phyloP scores from a whole-genome alignment of 345 rosid species.

The Camelina hispida region DNA sequence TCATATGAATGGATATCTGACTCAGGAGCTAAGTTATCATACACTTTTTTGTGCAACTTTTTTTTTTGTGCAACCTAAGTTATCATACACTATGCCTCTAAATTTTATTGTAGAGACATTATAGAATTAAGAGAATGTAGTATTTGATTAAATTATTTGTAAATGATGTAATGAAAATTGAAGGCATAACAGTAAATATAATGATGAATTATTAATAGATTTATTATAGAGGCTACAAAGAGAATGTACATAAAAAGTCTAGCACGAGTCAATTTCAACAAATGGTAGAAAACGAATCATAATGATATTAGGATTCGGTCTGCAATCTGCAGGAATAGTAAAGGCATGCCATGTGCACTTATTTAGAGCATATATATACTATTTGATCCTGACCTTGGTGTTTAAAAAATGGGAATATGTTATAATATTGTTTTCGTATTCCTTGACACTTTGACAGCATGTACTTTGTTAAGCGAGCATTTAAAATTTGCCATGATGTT shows the following conservation, averaged over 20 bases:
- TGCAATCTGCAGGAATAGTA: conserved; percentile 38
- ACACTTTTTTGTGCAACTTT: too few relatives aligned
- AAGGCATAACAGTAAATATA: background rate
- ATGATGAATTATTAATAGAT: background rate
- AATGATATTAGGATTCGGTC: conserved; percentile 40
- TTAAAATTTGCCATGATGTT: background rate
- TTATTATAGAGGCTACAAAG: conserved; percentile 21
- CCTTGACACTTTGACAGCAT: conserved; percentile 11
- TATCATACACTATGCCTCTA: conserved; percentile 6
- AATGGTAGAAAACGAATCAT: conserved; percentile 33
- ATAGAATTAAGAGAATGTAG: background rate
- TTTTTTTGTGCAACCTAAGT: too few relatives aligned
- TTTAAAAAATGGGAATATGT: background rate
- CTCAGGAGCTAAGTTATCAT: too few relatives aligned
- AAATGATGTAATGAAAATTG: conserved; percentile 5
- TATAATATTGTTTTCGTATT: background rate
- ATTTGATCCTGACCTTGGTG: conserved; percentile 6
- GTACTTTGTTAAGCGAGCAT: conserved; percentile 18
- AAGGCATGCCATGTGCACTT: conserved; percentile 36
- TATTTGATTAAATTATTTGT: background rate
- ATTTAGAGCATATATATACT: background rate
- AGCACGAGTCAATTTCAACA: conserved; percentile 34
- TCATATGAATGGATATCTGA: conserved; percentile 11
- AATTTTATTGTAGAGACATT: background rate
- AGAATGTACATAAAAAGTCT: conserved; percentile 33